Base-by-base conservation (phyloP, 352 stramenopile genomes). In the Phytophthora pseudosyringae region DNA sequence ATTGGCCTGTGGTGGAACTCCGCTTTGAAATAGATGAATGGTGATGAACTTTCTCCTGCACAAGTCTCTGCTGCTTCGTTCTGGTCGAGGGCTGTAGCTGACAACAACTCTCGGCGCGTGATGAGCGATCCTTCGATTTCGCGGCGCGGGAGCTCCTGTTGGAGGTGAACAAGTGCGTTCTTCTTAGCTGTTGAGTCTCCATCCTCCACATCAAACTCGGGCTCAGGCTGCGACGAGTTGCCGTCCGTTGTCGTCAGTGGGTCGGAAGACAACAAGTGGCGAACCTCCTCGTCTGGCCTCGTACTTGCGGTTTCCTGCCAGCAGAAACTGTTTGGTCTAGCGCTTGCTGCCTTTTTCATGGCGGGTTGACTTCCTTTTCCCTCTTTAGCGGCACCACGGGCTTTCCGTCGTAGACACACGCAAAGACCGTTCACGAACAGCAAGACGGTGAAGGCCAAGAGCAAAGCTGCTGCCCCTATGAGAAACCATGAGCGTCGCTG, bases 401-500 rank as follows among this genome's bases (percentile, higher is more conserved):
- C 38, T 49, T 64, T 69, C 6, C 70, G 65, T 26, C 57, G 49
- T 16, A 73, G 47, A 49, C 49, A 59, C 29, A 65, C 41, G 28
- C 67, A 75, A 36, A 73, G 70, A 0, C 52, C 58, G 9, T 64
- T 67, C 3, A 70, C 16, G 26, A 61, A 73, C 26, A 78, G 39
- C 12, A 66, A 11, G 6, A 67, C 32, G 0, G 62, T 61, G 9
- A 69, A 62, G 3, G 18, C 62, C 25, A 44, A 45, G 18, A 75
- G 70, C 11, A 69, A 46, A 18, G 56, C 67, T 39, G 58, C 59
- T 28, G 71, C 52, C 11, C 59, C 58, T 5, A 78, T 73, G 13
- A 78, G 38, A 43, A 78, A 78, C 71, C 71, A 78, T 8, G 71
- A 71, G 13, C 71, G 71, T 9, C 57, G 49, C 31, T 78, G 71